Evolutionary conservation across 2,329 filamentous ascomycete species (phyloP), one percentile per base, ranked within the genome.

Genomic region (Dothiorella sarmentorum): DNA sequence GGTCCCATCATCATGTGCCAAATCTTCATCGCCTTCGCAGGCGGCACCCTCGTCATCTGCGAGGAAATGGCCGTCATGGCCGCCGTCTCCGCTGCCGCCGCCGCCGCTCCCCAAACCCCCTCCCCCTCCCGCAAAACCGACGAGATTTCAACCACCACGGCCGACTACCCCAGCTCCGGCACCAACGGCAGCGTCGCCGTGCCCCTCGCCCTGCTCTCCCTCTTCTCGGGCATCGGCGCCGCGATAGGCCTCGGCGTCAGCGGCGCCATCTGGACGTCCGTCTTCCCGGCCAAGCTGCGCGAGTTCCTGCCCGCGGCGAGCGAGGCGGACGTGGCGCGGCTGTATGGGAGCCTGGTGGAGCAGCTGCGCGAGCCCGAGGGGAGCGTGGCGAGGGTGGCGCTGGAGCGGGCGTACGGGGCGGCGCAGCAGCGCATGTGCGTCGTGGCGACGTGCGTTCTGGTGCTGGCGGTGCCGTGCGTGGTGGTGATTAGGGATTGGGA

Each of bases 201-300:
- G n/a, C 78, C 83, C 24, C 78, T 86, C n/a, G 83, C 85, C 7
- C 75, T 88, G 10, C 76, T 84, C 44, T 75, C 80, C n/a, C 78
- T 87, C 13, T 81, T 84, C 40, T 76, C 80, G 62, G 80, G 80
- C 61, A 79, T 88, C 62, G 86, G 70, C 22, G 61, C 61, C 26
- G 65, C 68, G 2, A 63, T 71, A 20, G 70, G 70, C 3, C 61
- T 59, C 1, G 79, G 84, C 2, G 76, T 88, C 44, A 79, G 85
- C 0, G 79, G 79, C 0, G 84, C 85, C 6, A 82, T 88, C 60
- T 88, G 85, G 85, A 83, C 80, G 0, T 75, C 79, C 57, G 77
- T 79, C 0, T 80, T 88, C 59, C 79, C 78, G 2, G 69, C 75
- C 22, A 78, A 78, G 24, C 73, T 86, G n/a, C 63, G 52, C 17